Evolutionary conservation across 2,329 filamentous ascomycete species (phyloP), one percentile per base, ranked within the genome.

Genomic region (Arthrobotrys conoides): DNA sequence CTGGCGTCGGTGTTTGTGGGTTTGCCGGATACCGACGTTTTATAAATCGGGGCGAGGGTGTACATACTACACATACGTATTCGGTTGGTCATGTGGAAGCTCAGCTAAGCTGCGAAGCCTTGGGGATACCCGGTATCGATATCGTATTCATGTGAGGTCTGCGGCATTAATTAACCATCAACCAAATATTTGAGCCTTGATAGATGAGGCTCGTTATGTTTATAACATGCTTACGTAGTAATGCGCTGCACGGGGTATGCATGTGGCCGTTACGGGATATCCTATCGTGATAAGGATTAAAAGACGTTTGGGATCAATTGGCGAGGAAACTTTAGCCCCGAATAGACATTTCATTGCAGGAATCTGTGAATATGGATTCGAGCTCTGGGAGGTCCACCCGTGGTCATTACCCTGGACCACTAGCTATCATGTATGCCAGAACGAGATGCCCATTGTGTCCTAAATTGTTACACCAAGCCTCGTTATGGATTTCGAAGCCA

Each of bases 21-120:
- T 27, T 73, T 73, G 63, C 61, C 70, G 70, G 51, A 61, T 73
- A 61, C 70, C 70, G 63, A 66, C 70, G 27, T 44, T 3, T 20
- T 44, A 9, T 27, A 10, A 61, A 44, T 61, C 57, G 36, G 57
- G 57, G 57, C 36, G 57, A 20, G 24, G 20, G 9, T 41, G 3
- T 2, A 41, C 2, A 59, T 20, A 44, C n/a, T 24, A 14, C 6
- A 30, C 27, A 3, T 30, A 30, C 27, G 3, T 30, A 30, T 3
- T n/a, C 27, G 3, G 6, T 30, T 14, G 63, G 51, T 73, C 70
- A 73, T 66, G 59, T 49, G 51, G 30, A 27, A 27, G 33, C 20
- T 16, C 6, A 30, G 36, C 36, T 30, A 3, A 30, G 27, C 27
- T 30, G 3, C 3, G 27, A 61, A 22, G 55, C 55, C 57, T 61